A percentile compares a stretch with the other conserved stretches of the same genome.
phyloP scores from a whole-genome alignment of 2,329 filamentous ascomycete species.

The Xylaria sp. region DNA sequence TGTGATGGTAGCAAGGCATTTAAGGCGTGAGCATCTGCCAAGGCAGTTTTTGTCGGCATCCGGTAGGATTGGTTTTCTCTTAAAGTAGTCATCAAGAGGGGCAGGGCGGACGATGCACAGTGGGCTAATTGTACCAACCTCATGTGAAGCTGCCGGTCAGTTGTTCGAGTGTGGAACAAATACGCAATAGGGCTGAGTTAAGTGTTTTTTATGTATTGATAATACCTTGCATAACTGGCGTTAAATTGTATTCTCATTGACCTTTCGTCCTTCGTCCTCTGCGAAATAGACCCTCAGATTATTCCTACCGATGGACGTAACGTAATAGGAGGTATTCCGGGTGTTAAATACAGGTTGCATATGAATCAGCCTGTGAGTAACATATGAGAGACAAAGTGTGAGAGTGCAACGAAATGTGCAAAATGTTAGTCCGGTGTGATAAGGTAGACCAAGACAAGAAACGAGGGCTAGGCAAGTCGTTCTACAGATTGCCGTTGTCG shows the following conservation, averaged over 20 bases:
- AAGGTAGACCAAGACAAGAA: neutral
- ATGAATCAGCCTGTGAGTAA: neutral
- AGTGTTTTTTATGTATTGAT: conserved; percentile 20
- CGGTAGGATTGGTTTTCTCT: neutral
- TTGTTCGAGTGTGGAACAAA: conserved; percentile 3
- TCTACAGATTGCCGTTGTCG: conserved; percentile 21
- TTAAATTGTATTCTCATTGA: conserved; percentile 24
- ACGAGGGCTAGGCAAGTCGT: conserved; percentile 9
- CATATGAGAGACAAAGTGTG: neutral
- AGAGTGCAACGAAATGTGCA: neutral
- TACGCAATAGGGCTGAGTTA: conserved; percentile 11
- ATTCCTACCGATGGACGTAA: neutral
- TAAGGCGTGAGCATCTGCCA: conserved; percentile 46
- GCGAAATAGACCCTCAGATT: neutral
- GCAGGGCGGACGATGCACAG: no score
- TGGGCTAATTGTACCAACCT: conserved; percentile 4
- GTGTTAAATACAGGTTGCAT: neutral
- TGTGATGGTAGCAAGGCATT: conserved; percentile 83
- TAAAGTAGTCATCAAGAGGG: neutral
- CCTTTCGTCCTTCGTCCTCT: neutral
- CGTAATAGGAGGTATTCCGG: neutral
- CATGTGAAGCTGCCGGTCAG: neutral
- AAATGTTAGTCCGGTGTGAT: neutral
- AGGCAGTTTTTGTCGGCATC: neutral
- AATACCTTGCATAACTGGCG: conserved; percentile 37